phyloP scores from a whole-genome alignment of 805 yeast species.

The Nakazawaea siamensis region DNA sequence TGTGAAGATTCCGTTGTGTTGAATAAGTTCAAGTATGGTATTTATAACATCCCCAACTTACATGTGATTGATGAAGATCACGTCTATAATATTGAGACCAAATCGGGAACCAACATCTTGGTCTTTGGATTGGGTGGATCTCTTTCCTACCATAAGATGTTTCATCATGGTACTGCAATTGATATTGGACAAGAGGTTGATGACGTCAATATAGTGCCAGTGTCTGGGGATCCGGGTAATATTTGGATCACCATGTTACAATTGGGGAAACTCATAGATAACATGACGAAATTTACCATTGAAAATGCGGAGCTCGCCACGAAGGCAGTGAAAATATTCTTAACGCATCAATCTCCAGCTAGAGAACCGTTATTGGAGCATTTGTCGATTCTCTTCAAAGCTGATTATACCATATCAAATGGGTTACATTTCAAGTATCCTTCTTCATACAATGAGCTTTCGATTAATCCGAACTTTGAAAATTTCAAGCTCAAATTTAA shows the following conservation, averaged over 20 bases:
- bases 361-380: slow-evolving; percentile 64
- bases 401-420: slow-evolving; percentile 68
- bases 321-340: slow-evolving; percentile 47
- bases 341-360: slow-evolving; percentile 65
- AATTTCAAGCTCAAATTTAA: slow-evolving; percentile 55
- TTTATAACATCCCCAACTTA: slow-evolving; percentile 47
- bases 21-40: slow-evolving; percentile 50
- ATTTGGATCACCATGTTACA: slow-evolving; percentile 70
- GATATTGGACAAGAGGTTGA: slow-evolving; percentile 24
- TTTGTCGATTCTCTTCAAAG: slow-evolving; percentile 54
- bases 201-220: slow-evolving; percentile 31
- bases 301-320: slow-evolving; percentile 20
- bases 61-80: slow-evolving; percentile 52
- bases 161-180: slow-evolving; percentile 51
- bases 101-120: slow-evolving; percentile 36
- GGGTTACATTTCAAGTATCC: slow-evolving; percentile 67
- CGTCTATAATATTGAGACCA: slow-evolving; percentile 32
- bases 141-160: slow-evolving; percentile 54
- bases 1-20: slow-evolving; percentile 66
- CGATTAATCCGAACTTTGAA: slow-evolving; percentile 56
- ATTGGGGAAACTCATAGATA: slow-evolving; percentile 54
- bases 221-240: slow-evolving; percentile 56
- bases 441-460: slow-evolving; percentile 59
- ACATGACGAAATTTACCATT: slow-evolving; percentile 30
- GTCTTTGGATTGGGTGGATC: slow-evolving; percentile 71